Evolutionary conservation across 2,329 filamentous ascomycete genomes (phyloP), one percentile per base, ranked within the genome.

Genomic region (Pseudocercospora pini-densiflorae): DNA sequence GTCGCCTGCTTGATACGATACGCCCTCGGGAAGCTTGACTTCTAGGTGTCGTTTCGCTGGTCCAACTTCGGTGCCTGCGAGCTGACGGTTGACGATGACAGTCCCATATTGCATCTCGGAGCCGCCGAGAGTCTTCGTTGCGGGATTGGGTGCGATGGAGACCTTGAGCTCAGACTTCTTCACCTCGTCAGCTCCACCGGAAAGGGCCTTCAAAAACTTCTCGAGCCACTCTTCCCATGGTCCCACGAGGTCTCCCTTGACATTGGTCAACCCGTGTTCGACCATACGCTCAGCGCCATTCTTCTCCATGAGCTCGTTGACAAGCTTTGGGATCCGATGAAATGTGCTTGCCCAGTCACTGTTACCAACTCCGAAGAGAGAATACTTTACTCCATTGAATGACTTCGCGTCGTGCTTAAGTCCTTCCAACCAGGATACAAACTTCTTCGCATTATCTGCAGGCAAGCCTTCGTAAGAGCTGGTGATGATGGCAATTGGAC

Each of bases 1-100:
- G 59, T 72, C 70, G 6, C 92, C 92, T 1, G 89, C 86, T 40
- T 86, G 84, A 77, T 93, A 94, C 0, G 83, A 84, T 80, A 87
- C 77, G 10, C 76, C 79, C 0, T 77, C 77, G 0, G 81, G 80
- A 2, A 82, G 70, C 47, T 77, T 76, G 60, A 83, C 76, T 59
- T 81, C 79, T 23, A 82, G 77, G 65, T 82, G 78, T 31, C 86
- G 85, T 80, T 92, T 92, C 40, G 80, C 79, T 0, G 86, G 81
- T 19, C 82, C 83, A 0, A 79, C 82, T 0, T 80, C 78, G 0
- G 83, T 76, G 0, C 85, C 83, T 2, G 86, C 83, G 1, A 88
- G 84, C 2, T 84, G 84, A 16, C 79, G 83, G 24, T 82, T 83
- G 5, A 88, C 78, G 27, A 85, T 79, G 12, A 89, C 82, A 24